A percentile compares a stretch with the other conserved stretches of the same genome.
These are phyloP conservation scores for Vicia faba DNA, from an alignment of 306 rosid genomes.

Conservation along the genomic window DNA sequence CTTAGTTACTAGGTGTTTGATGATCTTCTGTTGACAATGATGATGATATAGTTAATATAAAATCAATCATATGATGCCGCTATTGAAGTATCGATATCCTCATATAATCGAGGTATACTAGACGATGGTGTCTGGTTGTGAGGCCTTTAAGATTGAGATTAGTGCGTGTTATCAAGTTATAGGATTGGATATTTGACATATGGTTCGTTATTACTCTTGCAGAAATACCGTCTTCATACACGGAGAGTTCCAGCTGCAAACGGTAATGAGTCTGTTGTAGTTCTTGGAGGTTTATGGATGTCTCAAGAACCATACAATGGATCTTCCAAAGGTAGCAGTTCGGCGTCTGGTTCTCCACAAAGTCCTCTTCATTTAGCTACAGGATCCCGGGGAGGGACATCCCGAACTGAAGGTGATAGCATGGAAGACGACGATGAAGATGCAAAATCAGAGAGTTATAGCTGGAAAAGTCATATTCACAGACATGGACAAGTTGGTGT, in stretches of 20 bases:
- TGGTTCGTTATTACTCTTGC: conserved; percentile 41
- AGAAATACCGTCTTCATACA: conserved; percentile 97
- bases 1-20: conserved; percentile 6
- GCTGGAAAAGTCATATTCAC: conserved; percentile 67
- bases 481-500: conserved; percentile 63
- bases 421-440: conserved; percentile 73
- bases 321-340: conserved; percentile 74
- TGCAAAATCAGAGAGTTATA: conserved; percentile 73
- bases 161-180: conserved; percentile 23
- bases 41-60: not conserved
- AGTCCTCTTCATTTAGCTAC: conserved; percentile 82
- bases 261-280: conserved; percentile 56
- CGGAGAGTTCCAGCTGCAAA: conserved; percentile 66
- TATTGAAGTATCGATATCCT: not conserved
- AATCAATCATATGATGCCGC: not conserved
- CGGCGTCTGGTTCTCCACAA: conserved; percentile 88
- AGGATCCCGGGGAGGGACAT: conserved; percentile 59
- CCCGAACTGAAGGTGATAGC: conserved; percentile 66
- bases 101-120: not conserved
- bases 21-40: not conserved
- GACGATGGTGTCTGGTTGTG: not conserved
- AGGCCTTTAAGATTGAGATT: conserved; percentile 26
- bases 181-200: conserved; percentile 20
- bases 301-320: conserved; percentile 70
- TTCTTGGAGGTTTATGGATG: conserved; percentile 81